Evolutionary conservation across 2,329 filamentous ascomycete species (phyloP).

Genomic region (Colletotrichum lupini): DNA sequence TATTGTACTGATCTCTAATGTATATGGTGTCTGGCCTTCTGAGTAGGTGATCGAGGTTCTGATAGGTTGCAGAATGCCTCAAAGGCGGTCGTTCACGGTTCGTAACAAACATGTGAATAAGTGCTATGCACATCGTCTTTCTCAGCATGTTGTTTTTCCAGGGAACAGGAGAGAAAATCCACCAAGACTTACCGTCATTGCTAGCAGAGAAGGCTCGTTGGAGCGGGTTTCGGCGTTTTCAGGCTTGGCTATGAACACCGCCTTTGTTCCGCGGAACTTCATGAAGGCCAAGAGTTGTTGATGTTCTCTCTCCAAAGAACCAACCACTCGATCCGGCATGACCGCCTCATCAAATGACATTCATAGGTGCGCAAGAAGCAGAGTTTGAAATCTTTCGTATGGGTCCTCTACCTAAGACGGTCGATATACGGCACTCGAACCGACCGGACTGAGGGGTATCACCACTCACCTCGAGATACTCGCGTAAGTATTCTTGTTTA

Average conservation of each 20-base stretch:
- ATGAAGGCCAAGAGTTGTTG: background rate
- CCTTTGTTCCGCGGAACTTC: background rate
- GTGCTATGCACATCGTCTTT: background rate
- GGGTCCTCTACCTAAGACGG: too few species aligned
- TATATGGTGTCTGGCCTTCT: too few species aligned
- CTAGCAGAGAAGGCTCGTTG: background rate
- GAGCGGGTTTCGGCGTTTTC: background rate
- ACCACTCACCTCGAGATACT: too few species aligned
- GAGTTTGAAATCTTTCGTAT: too few species aligned
- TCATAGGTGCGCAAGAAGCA: too few species aligned
- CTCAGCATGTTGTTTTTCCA: background rate
- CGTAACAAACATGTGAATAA: background rate
- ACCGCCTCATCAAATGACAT: too few species aligned
- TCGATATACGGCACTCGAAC: too few species aligned
- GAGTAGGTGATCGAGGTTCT: background rate
- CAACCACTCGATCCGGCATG: too few species aligned
- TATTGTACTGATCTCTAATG: fast-evolving
- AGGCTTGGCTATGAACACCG: background rate
- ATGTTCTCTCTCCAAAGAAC: too few species aligned
- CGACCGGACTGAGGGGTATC: too few species aligned
- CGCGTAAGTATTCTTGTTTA: too few species aligned
- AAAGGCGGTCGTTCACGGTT: background rate
- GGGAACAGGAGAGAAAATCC: background rate
- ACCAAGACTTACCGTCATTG: background rate
- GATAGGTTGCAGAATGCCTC: background rate